Base-by-base conservation (phyloP, 805 yeast species). In the Saturnispora silvae region DNA sequence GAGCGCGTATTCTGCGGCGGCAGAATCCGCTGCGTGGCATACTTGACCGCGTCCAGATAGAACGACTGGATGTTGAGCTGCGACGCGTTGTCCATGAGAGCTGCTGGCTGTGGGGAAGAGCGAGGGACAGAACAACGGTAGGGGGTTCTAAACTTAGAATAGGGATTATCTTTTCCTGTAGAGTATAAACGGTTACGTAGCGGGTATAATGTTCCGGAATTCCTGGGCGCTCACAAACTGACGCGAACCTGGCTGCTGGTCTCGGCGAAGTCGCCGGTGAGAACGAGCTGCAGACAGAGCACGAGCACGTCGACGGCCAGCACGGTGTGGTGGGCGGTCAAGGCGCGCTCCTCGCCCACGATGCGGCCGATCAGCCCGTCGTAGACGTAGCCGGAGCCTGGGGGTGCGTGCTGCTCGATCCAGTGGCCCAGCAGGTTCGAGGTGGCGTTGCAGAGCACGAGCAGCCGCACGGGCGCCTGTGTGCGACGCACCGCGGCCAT, bases 1-100 rank as follows among this genome's bases (percentile, higher is more conserved):
- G 65, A 60, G 34, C 49, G 49, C 37, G 52, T 51, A 39, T 59
- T 49, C 15, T 45, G 41, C 1, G 61, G 49, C 3, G 63, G 63
- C 11, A 59, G 41, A 6, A 60, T 48, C 31, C 49, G 41, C 28
- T 46, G 49, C 24, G 48, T 52, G 18, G 48, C 48, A 36, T 15
- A 46, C 20, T 34, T 20, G 9, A 44, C 34, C 22, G 40, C 35
- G 20, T 43, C 42, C 20, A 30, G 35, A 31, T 40, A 43, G n/a
- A 43, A 29, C 11, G 40, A 24, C 14, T 43, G 42, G n/a, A 43
- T 22, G 32, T 43, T 43, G 13, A 36, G 17, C 14, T 30, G 34
- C 11, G 39, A 36, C n/a, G 39, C 29, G 13, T 22, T 19, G n/a
- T n/a, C n/a, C n/a, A 13, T 22, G 14, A n/a, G 20, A 16, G 11